Conservation (phyloP, 2,329 filamentous ascomycete species). For the Talaromyces sp. region DNA sequence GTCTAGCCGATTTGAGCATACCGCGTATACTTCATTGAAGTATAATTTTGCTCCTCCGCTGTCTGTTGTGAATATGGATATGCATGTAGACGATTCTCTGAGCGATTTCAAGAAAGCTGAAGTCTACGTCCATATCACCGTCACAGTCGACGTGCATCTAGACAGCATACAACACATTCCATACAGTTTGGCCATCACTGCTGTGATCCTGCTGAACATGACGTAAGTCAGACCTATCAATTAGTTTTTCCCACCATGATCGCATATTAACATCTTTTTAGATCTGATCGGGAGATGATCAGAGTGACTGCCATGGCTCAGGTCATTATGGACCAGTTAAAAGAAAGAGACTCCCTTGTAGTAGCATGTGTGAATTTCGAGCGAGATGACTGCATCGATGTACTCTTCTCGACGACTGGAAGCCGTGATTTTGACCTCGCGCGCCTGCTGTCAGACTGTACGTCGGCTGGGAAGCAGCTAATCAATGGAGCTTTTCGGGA, state of each 20-base stretch:
- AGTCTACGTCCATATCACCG: constrained; percentile 33
- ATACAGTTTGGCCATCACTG: constrained; percentile 26
- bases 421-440: constrained; percentile 4
- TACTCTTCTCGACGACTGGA: constrained; percentile 2
- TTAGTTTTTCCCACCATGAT: not conserved
- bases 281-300: constrained; percentile 1
- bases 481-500: constrained; percentile 7
- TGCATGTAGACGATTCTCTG: constrained; percentile 7
- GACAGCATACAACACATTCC: constrained; percentile 16
- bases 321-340: not conserved
- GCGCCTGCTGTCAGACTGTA: constrained; percentile 1
- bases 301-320: constrained; percentile 9
- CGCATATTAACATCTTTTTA: not conserved
- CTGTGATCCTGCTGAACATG: constrained; percentile 33
- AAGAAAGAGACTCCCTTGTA: constrained; percentile 1
- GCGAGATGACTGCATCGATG: not conserved
- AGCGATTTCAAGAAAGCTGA: constrained; percentile 15
- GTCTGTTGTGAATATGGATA: constrained; percentile 20
- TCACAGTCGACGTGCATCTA: constrained; percentile 24
- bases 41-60: constrained; percentile 17
- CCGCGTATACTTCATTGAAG: not conserved
- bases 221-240: constrained; percentile 23
- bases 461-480: constrained; percentile 1
- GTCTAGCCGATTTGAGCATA: not conserved
- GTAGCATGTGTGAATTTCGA: constrained; percentile 10